Conservation (phyloP, 2,329 filamentous ascomycete species). For the Penicillium digitatum region DNA sequence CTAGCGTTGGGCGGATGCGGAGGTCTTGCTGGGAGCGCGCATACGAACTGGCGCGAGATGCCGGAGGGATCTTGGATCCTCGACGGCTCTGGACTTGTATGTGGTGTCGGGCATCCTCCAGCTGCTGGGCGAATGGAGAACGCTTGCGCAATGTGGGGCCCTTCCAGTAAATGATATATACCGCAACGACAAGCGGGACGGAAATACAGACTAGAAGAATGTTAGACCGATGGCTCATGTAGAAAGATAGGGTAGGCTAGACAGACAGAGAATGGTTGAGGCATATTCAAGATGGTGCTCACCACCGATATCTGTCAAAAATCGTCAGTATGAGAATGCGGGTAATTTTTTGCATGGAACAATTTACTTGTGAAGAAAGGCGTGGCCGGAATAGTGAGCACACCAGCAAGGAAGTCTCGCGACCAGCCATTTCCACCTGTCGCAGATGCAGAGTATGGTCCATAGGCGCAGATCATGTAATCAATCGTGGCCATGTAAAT, state of each 20-base stretch:
- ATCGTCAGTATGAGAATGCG: constrained; percentile 1
- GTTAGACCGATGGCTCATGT: neutral
- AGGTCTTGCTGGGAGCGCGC: constrained; percentile 40
- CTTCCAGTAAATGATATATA: constrained; percentile 65
- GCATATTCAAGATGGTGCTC: constrained; percentile 57
- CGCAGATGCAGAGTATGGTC: constrained; percentile 61
- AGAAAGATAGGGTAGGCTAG: neutral
- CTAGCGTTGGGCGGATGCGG: constrained; percentile 34
- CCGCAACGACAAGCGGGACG: constrained; percentile 57
- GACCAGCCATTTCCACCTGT: constrained; percentile 65
- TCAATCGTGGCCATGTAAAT: constrained; percentile 67
- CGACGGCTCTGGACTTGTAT: constrained; percentile 28
- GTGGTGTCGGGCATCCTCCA: constrained; percentile 47
- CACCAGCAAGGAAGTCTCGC: constrained; percentile 61
- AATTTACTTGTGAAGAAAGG: constrained; percentile 47
- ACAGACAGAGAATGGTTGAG: constrained; percentile 55
- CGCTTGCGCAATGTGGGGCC: constrained; percentile 57
- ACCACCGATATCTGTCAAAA: constrained; percentile 49
- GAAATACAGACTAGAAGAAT: constrained; percentile 49
- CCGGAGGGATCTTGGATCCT: constrained; percentile 34
- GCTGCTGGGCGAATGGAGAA: constrained; percentile 62
- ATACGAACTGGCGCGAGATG: constrained; percentile 37
- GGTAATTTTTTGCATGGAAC: neutral
- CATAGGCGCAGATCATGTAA: constrained; percentile 66
- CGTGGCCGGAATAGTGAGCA: constrained; percentile 58